Evolutionary conservation across 768 basidiomycete genomes (phyloP), one percentile per base, ranked within the genome.

Genomic region (Serpula lacrymans): DNA sequence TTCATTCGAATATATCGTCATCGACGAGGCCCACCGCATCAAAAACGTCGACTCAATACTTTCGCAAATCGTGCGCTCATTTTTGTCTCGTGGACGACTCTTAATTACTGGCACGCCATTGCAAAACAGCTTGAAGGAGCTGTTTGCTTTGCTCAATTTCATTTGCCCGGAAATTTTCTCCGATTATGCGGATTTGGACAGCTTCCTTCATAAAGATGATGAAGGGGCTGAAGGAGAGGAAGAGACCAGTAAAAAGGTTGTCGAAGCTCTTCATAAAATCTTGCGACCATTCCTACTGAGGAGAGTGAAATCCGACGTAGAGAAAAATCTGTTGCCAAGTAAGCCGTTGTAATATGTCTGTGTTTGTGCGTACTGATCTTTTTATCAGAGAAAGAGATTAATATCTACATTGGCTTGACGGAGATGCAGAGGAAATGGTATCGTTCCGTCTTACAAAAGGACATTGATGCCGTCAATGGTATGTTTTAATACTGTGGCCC

Each of bases 341-440:
- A 60, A 39, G 77, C 54, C 1, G 9, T 5, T 5, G 5, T 5
- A 9, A 1, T 28, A 3, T 3, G 4, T 10, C 13, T 13, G 34
- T 37, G 12, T 20, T 2, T 10, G 2, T 36, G 3, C 31, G 23
- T 40, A 31, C 49, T 25, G 14, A 3, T 38, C 16, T 42, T 41
- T 39, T 32, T 31, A 18, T 36, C 50, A 90, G 88, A 98, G 69
- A 98, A 97, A 69, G 96, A 98, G 56, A 93, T 98, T 60, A 99
- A 98, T 54, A 91, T 98, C 31, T 99, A 98, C 43, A 88, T 99
- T 37, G 94, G 94, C 37, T 77, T 98, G 44, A 87, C 92, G 6
- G 93, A 96, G 17, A 93, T 99, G 91, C 96, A 99, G 59, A 70
- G 92, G 21, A 97, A 94, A 58, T 97, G 95, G 96, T 98, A 99